A percentile compares a stretch with the other conserved stretches of the same genome.
These are phyloP conservation scores for Vicia faba DNA, from an alignment of 306 rosid species.

Conservation along the genomic window DNA sequence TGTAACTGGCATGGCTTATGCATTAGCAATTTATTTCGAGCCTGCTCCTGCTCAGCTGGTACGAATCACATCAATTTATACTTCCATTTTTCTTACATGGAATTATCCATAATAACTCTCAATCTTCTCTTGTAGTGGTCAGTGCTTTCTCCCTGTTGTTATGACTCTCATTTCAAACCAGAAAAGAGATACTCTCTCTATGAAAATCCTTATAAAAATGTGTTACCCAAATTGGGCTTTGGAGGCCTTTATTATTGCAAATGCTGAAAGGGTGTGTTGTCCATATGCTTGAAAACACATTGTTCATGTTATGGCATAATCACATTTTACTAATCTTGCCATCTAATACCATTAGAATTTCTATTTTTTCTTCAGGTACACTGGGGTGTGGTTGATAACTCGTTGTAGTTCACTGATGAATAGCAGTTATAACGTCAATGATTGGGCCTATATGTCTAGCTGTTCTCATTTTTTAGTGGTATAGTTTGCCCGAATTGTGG, in stretches of 20 bases:
- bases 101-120: slow-evolving; percentile 10
- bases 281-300: neutral
- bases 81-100: neutral
- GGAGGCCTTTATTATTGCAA: slow-evolving; percentile 87
- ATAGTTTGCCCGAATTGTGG: slow-evolving; percentile 47
- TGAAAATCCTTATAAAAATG: slow-evolving; percentile 50
- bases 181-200: slow-evolving; percentile 43
- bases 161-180: slow-evolving; percentile 76
- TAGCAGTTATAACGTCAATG: slow-evolving; percentile 58
- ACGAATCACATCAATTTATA: slow-evolving; percentile 11
- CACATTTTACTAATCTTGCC: neutral
- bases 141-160: slow-evolving; percentile 87
- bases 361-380: slow-evolving; percentile 52
- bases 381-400: slow-evolving; percentile 88
- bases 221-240: slow-evolving; percentile 95
- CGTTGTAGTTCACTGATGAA: slow-evolving; percentile 66
- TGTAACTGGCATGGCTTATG: slow-evolving; percentile 85
- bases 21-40: slow-evolving; percentile 67
- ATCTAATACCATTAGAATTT: too few species aligned
- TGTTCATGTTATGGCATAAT: neutral
- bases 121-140: slow-evolving; percentile 61
- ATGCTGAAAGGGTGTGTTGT: slow-evolving; percentile 55
- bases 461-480: slow-evolving; percentile 52
- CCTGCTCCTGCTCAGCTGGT: slow-evolving; percentile 97
- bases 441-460: slow-evolving; percentile 62